A percentile compares a stretch with the other conserved stretches of the same genome.
These are phyloP conservation scores for Microascus cirrosus DNA, from an alignment of 2,329 filamentous ascomycete species.

Conservation along the genomic window DNA sequence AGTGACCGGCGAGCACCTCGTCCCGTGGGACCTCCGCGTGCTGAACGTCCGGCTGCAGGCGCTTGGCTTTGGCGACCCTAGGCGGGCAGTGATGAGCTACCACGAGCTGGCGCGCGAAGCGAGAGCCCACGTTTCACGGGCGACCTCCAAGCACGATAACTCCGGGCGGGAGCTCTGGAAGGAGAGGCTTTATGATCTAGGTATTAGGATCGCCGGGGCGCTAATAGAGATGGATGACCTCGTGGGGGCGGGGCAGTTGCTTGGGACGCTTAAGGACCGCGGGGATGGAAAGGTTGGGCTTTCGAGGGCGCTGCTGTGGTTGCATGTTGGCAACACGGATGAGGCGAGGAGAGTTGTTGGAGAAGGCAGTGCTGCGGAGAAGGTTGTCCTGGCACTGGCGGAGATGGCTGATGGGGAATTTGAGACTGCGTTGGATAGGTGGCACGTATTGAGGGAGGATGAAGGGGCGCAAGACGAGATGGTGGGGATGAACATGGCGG, in stretches of 20 bases:
- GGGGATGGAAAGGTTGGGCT: slow-evolving; percentile 28
- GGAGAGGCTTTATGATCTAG: slow-evolving; percentile 61
- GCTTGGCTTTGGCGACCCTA: slow-evolving; percentile 72
- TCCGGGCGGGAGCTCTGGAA: slow-evolving; percentile 58
- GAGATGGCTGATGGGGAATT: slow-evolving; percentile 72
- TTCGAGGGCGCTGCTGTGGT: slow-evolving; percentile 56
- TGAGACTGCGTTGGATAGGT: slow-evolving; percentile 47
- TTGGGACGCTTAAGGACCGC: slow-evolving; percentile 43
- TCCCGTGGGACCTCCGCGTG: slow-evolving; percentile 80
- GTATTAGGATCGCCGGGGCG: slow-evolving; percentile 52
- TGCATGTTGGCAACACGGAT: slow-evolving; percentile 67
- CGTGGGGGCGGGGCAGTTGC: slow-evolving; percentile 63
- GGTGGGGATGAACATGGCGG: slow-evolving; percentile 70
- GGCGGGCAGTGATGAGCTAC: slow-evolving; percentile 78
- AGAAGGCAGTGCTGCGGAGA: slow-evolving; percentile 23
- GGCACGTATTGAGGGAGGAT: slow-evolving; percentile 37
- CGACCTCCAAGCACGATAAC: slow-evolving; percentile 30
- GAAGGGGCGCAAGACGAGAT: slow-evolving; percentile 46
- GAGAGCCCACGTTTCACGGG: slow-evolving; percentile 43
- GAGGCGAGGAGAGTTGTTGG: slow-evolving; percentile 48
- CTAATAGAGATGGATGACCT: slow-evolving; percentile 82
- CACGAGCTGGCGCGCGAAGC: slow-evolving; percentile 81
- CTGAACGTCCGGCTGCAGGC: slow-evolving; percentile 76
- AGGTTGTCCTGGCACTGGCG: slow-evolving; percentile 55
- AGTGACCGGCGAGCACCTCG: slow-evolving; percentile 48